Base-by-base conservation (phyloP, 768 basidiomycete genomes). In the Mycena latifolia region DNA sequence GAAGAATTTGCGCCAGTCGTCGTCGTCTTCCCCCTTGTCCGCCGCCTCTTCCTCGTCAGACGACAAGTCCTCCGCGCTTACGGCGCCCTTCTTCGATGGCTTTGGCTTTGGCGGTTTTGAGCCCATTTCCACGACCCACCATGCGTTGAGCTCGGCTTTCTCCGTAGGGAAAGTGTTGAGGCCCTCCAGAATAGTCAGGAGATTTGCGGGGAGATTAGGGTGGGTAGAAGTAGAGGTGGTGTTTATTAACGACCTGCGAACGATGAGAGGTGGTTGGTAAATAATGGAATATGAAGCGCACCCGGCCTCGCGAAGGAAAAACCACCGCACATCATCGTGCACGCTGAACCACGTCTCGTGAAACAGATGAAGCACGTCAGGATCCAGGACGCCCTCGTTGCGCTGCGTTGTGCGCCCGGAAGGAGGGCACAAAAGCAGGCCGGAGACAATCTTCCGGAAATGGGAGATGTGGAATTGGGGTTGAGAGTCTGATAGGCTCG, bases 1-100 rank as follows among this genome's bases (percentile, higher is more conserved):
- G 69, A 94, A 95, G 77, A 92, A 95, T 72, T 87, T 92, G 28
- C 90, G 85, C 94, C 94, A 96, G 72, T 96, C 90, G 50, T 87
- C 86, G 22, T 74, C 77, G 11, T 81, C 45, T 25, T 22, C 77
- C 8, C 75, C 76, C 31, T 72, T 78, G 14, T 77, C 73, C 1
- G 72, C 76, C 6, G 33, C 33, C 8, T 35, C 33, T 3, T 81
- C 83, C 17, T 83, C 81, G 11, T 76, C 77, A 7, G 77, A 77
- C 17, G 72, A 74, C 41, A 22, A 64, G n/a, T 29, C 66, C 1
- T 76, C 79, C 10, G 53, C 71, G n/a, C 76, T 74, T 1, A 71
- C 73, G 4, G 72, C 69, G 2, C 67, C 73, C 45, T 81, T 77
- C 73, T 84, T 84, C 0, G 76, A 65, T 4, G 78, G 75, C 69